A percentile compares a stretch with the other conserved stretches of the same genome.
Conservation (phyloP, 2,329 filamentous ascomycete species). For the Sporothrix mexicana region DNA sequence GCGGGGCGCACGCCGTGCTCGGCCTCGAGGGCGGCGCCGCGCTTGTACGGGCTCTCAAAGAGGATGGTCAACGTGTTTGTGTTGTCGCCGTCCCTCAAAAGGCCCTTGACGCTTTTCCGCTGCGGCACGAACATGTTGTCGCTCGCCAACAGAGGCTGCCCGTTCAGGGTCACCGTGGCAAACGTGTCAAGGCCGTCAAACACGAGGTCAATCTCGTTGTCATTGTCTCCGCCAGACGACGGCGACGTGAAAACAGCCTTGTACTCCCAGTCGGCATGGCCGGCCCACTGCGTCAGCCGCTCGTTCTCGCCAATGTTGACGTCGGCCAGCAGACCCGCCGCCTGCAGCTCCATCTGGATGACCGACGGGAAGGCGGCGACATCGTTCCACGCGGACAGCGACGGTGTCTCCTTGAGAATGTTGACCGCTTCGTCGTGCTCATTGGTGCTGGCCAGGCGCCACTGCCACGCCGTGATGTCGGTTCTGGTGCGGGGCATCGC, state of each 20-base stretch:
- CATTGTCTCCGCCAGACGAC: constrained; percentile 45
- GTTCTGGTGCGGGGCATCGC: neutral
- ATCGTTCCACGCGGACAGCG: constrained; percentile 55
- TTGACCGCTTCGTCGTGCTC: constrained; percentile 56
- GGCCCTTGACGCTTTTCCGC: constrained; percentile 65
- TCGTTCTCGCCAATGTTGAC: constrained; percentile 79
- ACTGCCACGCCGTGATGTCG: constrained; percentile 18
- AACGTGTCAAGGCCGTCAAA: constrained; percentile 84
- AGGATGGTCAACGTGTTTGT: constrained; percentile 67
- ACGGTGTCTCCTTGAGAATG: constrained; percentile 56
- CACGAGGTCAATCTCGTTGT: constrained; percentile 50
- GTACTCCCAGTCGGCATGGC: constrained; percentile 74
- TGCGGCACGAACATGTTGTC: constrained; percentile 83
- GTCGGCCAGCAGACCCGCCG: constrained; percentile 68
- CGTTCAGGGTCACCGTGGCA: constrained; percentile 73
- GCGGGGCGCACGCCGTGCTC: constrained; percentile 59
- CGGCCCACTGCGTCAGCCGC: constrained; percentile 74
- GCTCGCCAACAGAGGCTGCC: constrained; percentile 67
- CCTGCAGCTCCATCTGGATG: constrained; percentile 68
- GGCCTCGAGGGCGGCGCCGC: constrained; percentile 65
- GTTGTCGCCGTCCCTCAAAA: constrained; percentile 57
- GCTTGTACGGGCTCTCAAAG: constrained; percentile 69
- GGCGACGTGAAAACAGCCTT: constrained; percentile 64
- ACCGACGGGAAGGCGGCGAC: constrained; percentile 71
- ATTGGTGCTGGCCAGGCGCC: constrained; percentile 23